Base-by-base conservation (phyloP, 768 basidiomycete genomes). In the Bullera alba region DNA sequence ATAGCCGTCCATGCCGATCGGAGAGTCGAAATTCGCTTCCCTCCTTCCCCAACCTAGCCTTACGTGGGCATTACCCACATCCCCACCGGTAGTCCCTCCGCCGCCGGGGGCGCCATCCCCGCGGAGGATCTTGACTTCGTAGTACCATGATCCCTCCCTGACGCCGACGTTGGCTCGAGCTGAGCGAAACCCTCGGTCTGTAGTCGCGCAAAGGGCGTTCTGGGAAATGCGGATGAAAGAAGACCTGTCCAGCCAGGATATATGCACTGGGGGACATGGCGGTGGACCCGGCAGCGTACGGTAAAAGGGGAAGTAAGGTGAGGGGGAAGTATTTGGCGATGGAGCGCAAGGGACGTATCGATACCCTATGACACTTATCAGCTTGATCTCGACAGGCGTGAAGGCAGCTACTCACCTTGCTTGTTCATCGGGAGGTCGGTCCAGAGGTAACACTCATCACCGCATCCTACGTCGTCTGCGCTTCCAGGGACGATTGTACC, bases 1-100 rank as follows among this genome's bases (percentile, higher is more conserved):
- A 71, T 97, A 96, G 2, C 85, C 92, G 63, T 99, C 95, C 10
- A 92, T 74, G 0, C 95, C 95, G 15, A 83, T 90, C 0, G 95
- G 95, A 0, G 82, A 89, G 58, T 95, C 93, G 36, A 97, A 76
- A n/a, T 86, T 83, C 5, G 90, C 86, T 72, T 99, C 95, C 49
- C 95, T 78, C 32, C 95, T 77, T 2, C 81, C 93, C 83, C 89
- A 93, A 1, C 95, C 95, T 0, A 97, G 74, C 16, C 95, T 77
- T 29, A 97, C 84, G 73, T 96, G 84, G 46, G 86, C 75, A 73
- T 41, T 77, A 74, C 57, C 57, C 2, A 3, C 23, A 36, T 59
- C 55, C n/a, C 44, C 50, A 21, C 55, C 29, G 43, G 62, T 42
- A n/a, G 54, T 56, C 75, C 75, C 2, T 81, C 83, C 21, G 73